Evolutionary conservation across 371 early-diverging fungal species (phyloP).

Genomic region (Mortierella sp.): DNA sequence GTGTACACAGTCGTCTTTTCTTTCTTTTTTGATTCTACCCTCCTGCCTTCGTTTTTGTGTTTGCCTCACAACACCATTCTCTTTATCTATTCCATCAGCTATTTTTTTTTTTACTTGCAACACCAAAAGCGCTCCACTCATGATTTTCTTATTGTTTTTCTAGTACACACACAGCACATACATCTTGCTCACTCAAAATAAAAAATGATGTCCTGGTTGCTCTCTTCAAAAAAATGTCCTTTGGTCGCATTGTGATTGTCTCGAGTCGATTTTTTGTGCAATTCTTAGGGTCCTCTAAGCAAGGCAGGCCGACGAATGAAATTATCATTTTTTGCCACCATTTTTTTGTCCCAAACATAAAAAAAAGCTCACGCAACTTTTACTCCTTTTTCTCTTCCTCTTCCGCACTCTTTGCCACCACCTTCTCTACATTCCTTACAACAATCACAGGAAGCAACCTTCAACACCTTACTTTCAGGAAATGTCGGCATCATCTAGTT

Average conservation of each 20-base stretch:
- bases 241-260: no score
- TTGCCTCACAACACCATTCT: not conserved
- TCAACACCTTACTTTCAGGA: not conserved
- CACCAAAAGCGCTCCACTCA: not conserved
- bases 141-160: not conserved
- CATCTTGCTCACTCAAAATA: not conserved
- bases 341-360: not conserved
- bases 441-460: not conserved
- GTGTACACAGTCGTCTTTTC: no score
- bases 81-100: not conserved
- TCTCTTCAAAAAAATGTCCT: no score
- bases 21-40: not conserved
- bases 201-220: no score
- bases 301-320: not conserved
- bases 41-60: not conserved
- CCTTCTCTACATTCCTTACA: not conserved
- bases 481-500: conserved; percentile 46
- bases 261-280: no score
- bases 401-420: not conserved
- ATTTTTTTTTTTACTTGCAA: not conserved
- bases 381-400: not conserved
- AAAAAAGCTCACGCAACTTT: not conserved
- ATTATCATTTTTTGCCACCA: conserved; percentile 38
- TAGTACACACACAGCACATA: not conserved
- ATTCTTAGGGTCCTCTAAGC: no score